phyloP scores from a whole-genome alignment of 129 eudicot species.

The Cynara cardunculus region DNA sequence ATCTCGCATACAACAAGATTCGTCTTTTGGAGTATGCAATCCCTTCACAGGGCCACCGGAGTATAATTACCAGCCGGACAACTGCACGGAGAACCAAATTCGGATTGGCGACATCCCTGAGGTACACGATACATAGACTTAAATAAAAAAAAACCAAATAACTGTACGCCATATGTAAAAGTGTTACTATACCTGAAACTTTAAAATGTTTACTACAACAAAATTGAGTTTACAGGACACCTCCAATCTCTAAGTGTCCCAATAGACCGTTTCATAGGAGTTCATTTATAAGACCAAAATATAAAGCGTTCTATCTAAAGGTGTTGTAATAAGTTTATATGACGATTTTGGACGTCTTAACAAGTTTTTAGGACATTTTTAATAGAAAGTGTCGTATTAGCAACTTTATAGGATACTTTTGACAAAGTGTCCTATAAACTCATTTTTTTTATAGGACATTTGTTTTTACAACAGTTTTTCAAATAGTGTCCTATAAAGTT shows the following conservation, averaged over 20 bases:
- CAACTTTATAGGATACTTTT: not conserved
- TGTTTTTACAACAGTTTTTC: no score
- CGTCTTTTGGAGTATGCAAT: constrained; percentile 67
- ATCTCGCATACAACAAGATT: constrained; percentile 40
- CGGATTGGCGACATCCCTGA: constrained; percentile 76
- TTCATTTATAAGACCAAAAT: no score
- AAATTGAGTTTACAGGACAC: no score
- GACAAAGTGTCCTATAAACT: no score
- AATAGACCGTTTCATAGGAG: no score
- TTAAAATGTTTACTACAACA: no score
- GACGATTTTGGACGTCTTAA: not conserved
- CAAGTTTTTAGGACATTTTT: not conserved
- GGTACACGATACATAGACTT: constrained; percentile 30
- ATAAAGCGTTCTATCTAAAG: no score
- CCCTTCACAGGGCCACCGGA: constrained; percentile 86
- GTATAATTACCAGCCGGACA: constrained; percentile 57
- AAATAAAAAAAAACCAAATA: no score
- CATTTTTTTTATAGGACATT: no score
- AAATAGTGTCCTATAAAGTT: no score
- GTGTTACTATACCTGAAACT: no score
- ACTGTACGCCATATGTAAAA: not conserved
- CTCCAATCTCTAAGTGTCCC: no score
- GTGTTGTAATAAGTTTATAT: not conserved
- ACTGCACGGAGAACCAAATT: constrained; percentile 57
- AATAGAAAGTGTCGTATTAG: not conserved